Evolutionary conservation across 1,284 basidiomycete species (phyloP).

Genomic region (Gomphus bonarii): DNA sequence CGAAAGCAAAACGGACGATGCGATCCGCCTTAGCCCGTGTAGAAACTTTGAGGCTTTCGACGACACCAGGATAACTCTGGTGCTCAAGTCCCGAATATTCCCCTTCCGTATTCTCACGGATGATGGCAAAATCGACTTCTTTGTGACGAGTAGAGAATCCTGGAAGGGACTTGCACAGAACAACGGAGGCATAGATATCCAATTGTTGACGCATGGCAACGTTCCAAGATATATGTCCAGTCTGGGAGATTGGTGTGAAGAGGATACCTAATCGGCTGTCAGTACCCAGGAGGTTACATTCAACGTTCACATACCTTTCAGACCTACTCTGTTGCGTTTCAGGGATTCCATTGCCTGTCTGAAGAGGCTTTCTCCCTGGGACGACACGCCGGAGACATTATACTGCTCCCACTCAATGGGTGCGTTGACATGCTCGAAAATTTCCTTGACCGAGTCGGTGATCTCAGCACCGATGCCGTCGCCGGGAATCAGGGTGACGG

Average conservation of each 20-base stretch:
- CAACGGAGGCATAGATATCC: conserved; percentile 98
- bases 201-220: conserved; percentile 99
- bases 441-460: conserved; percentile 97
- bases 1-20: conserved; percentile 95
- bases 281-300: neutral
- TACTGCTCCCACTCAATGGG: conserved; percentile 99
- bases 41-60: conserved; percentile 97
- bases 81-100: conserved; percentile 99
- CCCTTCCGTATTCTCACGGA: conserved; percentile 99
- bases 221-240: conserved; percentile 99
- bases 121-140: conserved; percentile 97
- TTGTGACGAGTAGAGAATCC: conserved; percentile 94
- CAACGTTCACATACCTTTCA: conserved; percentile 73
- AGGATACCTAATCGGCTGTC: conserved; percentile 69
- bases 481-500: conserved; percentile 89
- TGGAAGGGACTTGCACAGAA: conserved; percentile 97
- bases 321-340: conserved; percentile 94
- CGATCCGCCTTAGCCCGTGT: conserved; percentile 94
- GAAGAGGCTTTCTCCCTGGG: conserved; percentile 90
- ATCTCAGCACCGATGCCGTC: conserved; percentile 98
- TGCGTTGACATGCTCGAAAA: conserved; percentile 95
- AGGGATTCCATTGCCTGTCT: conserved; percentile 95
- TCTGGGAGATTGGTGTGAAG: conserved; percentile 95
- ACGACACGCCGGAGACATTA: conserved; percentile 94
- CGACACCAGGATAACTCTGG: conserved; percentile 96